Base-by-base conservation (phyloP, 2,329 filamentous ascomycete genomes). In the Alternaria dauci region DNA sequence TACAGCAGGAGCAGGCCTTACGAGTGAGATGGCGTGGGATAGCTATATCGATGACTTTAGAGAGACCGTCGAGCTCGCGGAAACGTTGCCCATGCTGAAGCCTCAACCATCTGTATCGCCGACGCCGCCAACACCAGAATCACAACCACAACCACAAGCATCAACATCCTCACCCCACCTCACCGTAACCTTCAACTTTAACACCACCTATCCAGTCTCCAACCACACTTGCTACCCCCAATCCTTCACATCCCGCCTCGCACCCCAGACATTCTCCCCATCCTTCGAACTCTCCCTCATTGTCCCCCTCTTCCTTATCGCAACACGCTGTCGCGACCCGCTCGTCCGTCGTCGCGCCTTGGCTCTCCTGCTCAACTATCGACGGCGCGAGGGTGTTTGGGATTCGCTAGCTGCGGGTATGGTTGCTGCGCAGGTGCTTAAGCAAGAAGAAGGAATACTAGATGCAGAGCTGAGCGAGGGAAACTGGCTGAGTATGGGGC, bases 201-300 rank as follows among this genome's bases (percentile, higher is more conserved):
- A 39, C 38, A 39, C 38, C 38, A 11, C 16, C 2, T n/a, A 38
- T 16, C 36, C 36, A n/a, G 36, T 36, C 4, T 38, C 36, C 36
- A 38, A n/a, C 36, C 16, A 38, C 16, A 38, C 36, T n/a, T 8
- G 6, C 16, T 18, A 38, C 8, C 36, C 16, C 36, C 36, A 30
- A 14, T 38, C 36, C 16, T 38, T 38, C 36, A 38, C 36, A 38
- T n/a, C 16, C 36, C 14, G 14, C 2, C 36, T 38, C 6, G 16
- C 36, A 16, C 36, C 36, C 16, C 36, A 60, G 3, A 62, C 68
- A 4, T 74, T 74, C 60, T 66, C 70, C 3, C 71, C 71, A 3
- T 73, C 71, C 16, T 73, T 74, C 58, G 71, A 73, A 38, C 66
- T 73, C 36, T 71, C 69, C 1, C 71, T 68, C 7, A 74, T 73